Conservation (phyloP, 208 protist species). For the Leishmania mexicana region DNA sequence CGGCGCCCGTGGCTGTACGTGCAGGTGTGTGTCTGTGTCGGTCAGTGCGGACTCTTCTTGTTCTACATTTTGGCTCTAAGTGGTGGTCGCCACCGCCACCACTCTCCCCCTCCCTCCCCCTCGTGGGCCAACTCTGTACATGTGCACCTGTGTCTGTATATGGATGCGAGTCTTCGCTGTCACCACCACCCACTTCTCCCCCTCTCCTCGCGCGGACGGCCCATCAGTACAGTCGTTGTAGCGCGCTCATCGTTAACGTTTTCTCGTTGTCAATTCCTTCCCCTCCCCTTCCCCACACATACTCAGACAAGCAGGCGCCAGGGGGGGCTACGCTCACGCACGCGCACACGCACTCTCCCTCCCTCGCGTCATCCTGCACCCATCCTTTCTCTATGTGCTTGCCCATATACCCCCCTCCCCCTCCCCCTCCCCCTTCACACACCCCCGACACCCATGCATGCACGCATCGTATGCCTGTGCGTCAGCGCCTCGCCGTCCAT, state of each 20-base stretch:
- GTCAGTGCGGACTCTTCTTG: not conserved
- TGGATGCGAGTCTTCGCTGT: not conserved
- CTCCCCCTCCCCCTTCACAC: not conserved
- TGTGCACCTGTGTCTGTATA: not conserved
- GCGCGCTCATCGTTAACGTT: too few relatives aligned
- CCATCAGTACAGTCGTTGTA: not conserved
- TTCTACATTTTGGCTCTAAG: not conserved
- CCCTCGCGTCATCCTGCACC: not conserved
- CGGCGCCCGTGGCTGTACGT: not conserved
- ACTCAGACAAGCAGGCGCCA: too few relatives aligned
- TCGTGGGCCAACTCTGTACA: not conserved
- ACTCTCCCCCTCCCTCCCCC: not conserved
- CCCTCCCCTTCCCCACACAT: not conserved
- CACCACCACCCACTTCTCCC: not conserved
- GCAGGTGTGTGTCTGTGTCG: conserved; percentile 1
- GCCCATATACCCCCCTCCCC: not conserved
- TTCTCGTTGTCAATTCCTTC: not conserved
- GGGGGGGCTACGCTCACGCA: too few relatives aligned
- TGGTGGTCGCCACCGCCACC: not conserved
- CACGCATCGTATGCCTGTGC: not conserved
- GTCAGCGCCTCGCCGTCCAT: not conserved
- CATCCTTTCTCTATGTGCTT: not conserved
- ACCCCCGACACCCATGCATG: not conserved
- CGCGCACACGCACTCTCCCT: not conserved
- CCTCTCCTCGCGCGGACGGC: not conserved